Evolutionary conservation across 345 rosid genomes (phyloP), one percentile per base, ranked within the genome.

Genomic region (Eutrema heterophyllum): DNA sequence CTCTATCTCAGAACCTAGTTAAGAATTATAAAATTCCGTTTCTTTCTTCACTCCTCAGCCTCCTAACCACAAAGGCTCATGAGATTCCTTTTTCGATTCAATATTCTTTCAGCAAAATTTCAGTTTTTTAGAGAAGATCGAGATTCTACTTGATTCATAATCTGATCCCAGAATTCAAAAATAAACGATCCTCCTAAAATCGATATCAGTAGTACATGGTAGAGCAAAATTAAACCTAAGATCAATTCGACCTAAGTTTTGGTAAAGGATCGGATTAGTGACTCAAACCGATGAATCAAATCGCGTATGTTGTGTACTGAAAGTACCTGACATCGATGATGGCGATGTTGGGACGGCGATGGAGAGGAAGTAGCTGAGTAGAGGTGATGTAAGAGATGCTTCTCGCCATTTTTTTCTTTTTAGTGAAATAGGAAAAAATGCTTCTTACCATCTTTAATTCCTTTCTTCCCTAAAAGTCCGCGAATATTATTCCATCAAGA

Each of bases 251-350:
- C 35, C 41, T 26, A 72, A 52, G 7, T 24, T 30, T 24, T 32
- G 46, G 5, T 32, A 45, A 43, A 36, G 21, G 64, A 63, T 64
- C 64, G 39, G 26, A 71, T 24, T 59, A 56, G 64, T 55, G 21
- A 46, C 39, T 40, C 12, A 45, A 24, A 38, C 11, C 13, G 15
- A 48, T 6, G 30, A 52, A 58, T 41, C 3, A 60, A 67, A 59
- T 29, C 57, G 41, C 6, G 45, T 24, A 32, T 41, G 45, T 18
- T 41, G 44, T 39, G 39, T 30, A 64, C 5, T 5, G 27, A 62
- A 29, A 36, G 21, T 57, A 93, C 98, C 98, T 87, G 81, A 91
- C 98, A 74, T 94, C 97, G 55, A 94, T 55, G 35, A 94, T 79
- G 75, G 93, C 98, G 38, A 94, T 81, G 63, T 91, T 86, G 6